Evolutionary conservation across 768 basidiomycete species (phyloP).

Genomic region (Lyophyllum decastes): DNA sequence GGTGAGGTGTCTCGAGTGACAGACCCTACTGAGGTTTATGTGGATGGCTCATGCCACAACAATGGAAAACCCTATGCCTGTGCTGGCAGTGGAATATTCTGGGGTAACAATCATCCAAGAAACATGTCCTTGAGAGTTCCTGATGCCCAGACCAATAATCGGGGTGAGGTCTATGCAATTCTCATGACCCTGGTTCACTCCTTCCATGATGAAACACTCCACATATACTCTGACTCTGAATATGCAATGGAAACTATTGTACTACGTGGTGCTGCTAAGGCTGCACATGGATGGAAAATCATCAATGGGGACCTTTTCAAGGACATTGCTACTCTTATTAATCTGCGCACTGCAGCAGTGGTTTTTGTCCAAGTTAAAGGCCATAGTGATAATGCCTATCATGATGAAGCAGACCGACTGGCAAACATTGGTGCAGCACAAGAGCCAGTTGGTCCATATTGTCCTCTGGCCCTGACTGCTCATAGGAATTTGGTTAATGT

Average conservation of each 20-base stretch:
- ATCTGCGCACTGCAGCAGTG: neutral
- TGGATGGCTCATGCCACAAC: conserved; percentile 4
- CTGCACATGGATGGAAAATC: conserved; percentile 12
- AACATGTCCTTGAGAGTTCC: conserved; percentile 2
- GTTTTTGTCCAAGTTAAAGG: neutral
- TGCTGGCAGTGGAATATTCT: conserved; percentile 8
- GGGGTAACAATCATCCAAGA: neutral
- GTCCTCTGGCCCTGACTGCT: neutral
- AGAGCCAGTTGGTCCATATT: neutral
- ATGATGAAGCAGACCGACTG: neutral
- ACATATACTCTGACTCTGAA: conserved; percentile 15
- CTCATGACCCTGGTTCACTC: conserved; percentile 3
- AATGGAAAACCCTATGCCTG: neutral
- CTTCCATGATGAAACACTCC: neutral
- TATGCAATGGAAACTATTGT: conserved; percentile 12
- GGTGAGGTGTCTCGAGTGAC: neutral
- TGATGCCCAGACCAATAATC: conserved; percentile 12
- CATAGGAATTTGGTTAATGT: neutral
- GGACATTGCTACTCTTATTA: conserved; percentile 10
- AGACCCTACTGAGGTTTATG: neutral
- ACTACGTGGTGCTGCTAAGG: neutral
- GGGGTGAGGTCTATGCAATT: conserved; percentile 17
- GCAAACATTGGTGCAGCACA: neutral
- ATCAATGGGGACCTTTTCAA: conserved; percentile 16
- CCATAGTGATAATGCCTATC: neutral